A percentile compares a stretch with the other conserved stretches of the same genome.
phyloP scores from a whole-genome alignment of 306 rosid genomes.

The Gastrolobium villosum region DNA sequence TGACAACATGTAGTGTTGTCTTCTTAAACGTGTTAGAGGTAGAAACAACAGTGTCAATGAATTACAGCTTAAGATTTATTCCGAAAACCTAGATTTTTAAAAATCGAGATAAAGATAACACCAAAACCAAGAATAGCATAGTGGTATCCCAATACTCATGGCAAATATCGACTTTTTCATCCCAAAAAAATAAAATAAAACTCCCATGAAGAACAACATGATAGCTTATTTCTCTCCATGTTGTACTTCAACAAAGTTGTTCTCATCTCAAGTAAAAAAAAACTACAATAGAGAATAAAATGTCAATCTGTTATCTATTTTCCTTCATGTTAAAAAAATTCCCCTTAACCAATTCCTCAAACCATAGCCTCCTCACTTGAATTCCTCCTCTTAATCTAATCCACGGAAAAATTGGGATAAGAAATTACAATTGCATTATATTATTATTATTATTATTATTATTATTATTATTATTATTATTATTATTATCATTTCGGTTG shows the following conservation, averaged over 20 bases:
- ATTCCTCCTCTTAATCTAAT: no score
- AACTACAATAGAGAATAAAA: background rate
- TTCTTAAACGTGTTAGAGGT: background rate
- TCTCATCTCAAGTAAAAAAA: background rate
- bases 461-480: no score
- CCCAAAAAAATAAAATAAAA: background rate
- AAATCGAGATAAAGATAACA: background rate
- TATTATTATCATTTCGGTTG: background rate
- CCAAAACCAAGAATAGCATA: background rate
- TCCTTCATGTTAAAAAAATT: no score
- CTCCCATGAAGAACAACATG: background rate
- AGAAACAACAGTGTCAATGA: no score
- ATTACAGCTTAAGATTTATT: background rate
- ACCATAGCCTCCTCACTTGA: no score
- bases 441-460: no score
- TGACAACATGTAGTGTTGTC: background rate
- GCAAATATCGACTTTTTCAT: background rate
- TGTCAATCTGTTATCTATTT: background rate
- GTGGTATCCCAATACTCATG: no score
- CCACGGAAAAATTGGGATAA: background rate
- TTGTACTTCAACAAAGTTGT: background rate
- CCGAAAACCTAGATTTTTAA: background rate
- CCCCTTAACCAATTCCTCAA: no score
- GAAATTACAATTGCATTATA: background rate
- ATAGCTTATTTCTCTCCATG: no score